phyloP scores from a whole-genome alignment of 1,284 basidiomycete genomes.

The Puccinia horiana region DNA sequence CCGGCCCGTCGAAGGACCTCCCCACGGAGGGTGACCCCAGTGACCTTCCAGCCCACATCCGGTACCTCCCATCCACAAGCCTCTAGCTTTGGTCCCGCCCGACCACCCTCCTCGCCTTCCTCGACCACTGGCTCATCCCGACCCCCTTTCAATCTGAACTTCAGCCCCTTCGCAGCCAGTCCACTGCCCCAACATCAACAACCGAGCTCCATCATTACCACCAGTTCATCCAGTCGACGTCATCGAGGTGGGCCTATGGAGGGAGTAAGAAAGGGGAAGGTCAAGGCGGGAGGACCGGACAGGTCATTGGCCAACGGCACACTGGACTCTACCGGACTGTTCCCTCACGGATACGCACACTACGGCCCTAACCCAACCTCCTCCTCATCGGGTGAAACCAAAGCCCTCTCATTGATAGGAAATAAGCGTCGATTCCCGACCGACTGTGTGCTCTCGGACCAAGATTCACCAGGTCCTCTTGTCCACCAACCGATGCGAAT shows the following conservation, averaged over 20 bases:
- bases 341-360: neutral
- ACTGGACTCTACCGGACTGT: neutral
- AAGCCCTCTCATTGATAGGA: neutral
- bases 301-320: too few species aligned
- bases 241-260: neutral
- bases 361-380: neutral
- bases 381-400: neutral
- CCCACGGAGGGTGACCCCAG: neutral
- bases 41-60: neutral
- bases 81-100: neutral
- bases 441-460: neutral
- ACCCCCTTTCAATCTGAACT: slow-evolving; percentile 15
- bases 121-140: neutral
- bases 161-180: neutral
- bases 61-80: neutral
- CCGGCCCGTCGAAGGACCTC: neutral
- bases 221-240: neutral
- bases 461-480: too few species aligned
- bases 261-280: slow-evolving; percentile 1
- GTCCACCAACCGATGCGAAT: neutral
- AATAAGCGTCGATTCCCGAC: neutral
- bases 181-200: slow-evolving; percentile 5
- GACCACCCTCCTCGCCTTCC: neutral
- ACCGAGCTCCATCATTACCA: neutral
- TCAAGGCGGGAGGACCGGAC: neutral